A percentile compares a stretch with the other conserved stretches of the same genome.
These are phyloP conservation scores for Pichia sorboxylosa DNA, from an alignment of 1,139 yeast genomes.

Conservation along the genomic window DNA sequence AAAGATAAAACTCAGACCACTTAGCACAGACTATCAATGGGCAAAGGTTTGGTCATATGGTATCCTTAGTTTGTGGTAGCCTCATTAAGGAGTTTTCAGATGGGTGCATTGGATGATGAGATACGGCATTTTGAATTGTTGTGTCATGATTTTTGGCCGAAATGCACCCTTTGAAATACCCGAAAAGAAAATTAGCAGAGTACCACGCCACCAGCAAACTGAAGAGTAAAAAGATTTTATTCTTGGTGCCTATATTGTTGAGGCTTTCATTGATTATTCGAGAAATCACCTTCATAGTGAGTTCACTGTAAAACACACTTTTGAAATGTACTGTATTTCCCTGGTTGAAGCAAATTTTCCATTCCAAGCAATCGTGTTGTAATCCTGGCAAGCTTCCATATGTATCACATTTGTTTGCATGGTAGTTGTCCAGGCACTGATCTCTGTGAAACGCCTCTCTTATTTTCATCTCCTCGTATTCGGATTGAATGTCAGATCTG, in stretches of 20 bases:
- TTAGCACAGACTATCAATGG: too few species aligned
- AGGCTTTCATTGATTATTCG: conserved; percentile 49
- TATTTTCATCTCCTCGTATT: conserved; percentile 32
- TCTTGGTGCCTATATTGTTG: conserved; percentile 52
- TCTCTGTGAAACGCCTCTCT: conserved; percentile 31
- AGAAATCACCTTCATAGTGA: conserved; percentile 56
- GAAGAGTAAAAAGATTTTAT: conserved; percentile 31
- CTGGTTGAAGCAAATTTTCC: conserved; percentile 54
- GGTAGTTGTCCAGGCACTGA: conserved; percentile 39
- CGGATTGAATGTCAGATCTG: conserved; percentile 39
- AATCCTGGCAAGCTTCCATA: conserved; percentile 49
- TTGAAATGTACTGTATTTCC: conserved; percentile 23
- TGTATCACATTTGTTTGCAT: conserved; percentile 46
- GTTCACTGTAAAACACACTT: conserved; percentile 23
- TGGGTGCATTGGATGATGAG: too few species aligned
- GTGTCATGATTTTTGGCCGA: neutral
- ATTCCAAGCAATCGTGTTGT: conserved; percentile 42
- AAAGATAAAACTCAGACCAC: too few species aligned
- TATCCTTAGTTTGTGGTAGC: too few species aligned
- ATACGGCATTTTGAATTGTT: too few species aligned
- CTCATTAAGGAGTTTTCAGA: too few species aligned
- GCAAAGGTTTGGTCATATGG: too few species aligned
- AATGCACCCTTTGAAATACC: conserved; percentile 19
- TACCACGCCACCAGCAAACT: conserved; percentile 38
- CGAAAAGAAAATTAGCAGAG: conserved; percentile 27